Evolutionary conservation across 2,329 filamentous ascomycete genomes (phyloP), one percentile per base, ranked within the genome.

Genomic region (Colletotrichum sp.): DNA sequence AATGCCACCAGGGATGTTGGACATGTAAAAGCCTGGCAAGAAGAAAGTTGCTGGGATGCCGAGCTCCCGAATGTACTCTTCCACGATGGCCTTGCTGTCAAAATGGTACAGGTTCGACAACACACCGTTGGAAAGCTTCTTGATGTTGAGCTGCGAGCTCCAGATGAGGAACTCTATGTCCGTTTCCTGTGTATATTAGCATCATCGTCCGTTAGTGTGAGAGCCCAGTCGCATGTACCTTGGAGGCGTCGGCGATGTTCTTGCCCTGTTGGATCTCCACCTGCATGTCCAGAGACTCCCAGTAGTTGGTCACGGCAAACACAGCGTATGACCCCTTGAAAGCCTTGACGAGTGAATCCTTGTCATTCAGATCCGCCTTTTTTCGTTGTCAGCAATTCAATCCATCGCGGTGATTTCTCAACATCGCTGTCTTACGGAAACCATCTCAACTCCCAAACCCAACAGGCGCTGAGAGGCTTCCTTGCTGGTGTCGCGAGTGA

Each of bases 21-120:
- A 79, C 88, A 90, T 89, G 77, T 89, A 91, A 63, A 83, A 84
- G 3, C 84, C 90, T 0, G 89, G 86, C 18, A 86, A 79, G 77
- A 89, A 86, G 78, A 89, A 90, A 0, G 88, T 84, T 16, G 85
- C 83, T 4, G 86, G 85, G 16, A 90, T 81, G 0, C 83, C 84
- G 5, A 87, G 77, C 0, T 75, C 70, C 24, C 87, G 86, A 57
- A 90, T 87, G 77, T 92, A 90, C n/a, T 83, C 76, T 76, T 90
- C 89, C 1, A 89, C 85, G 16, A 86, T 81, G 29, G 89, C 89
- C 78, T 92, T 92, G 79, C 80, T 83, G 80, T 92, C 90, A 72
- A 92, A 92, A 75, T 89, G 87, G 73, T 84, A 81, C 27, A 88
- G 85, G 51, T 84, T 77, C 21, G 81, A 63, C 8, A 87, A 82